A percentile compares a stretch with the other conserved stretches of the same genome.
Evolutionary conservation across 1,139 yeast genomes (phyloP).

Genomic region (Meyerozyma athensensis): DNA sequence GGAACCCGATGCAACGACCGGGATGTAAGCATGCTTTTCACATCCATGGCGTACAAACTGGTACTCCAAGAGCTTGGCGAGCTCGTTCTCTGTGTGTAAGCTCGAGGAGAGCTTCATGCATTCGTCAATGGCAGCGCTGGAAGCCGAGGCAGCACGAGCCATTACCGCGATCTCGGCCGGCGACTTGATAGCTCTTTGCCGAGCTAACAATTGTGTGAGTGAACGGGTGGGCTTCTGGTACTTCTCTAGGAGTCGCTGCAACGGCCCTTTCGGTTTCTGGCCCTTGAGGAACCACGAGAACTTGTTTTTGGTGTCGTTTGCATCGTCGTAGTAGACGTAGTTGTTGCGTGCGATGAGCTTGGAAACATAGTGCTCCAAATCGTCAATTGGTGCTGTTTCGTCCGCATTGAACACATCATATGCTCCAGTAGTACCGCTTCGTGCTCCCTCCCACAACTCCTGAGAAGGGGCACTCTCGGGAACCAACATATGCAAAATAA

Average conservation of each 20-base stretch:
- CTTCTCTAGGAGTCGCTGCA: slow-evolving; percentile 18
- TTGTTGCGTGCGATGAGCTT: slow-evolving; percentile 44
- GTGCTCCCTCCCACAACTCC: slow-evolving; percentile 93
- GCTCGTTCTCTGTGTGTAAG: slow-evolving; percentile 66
- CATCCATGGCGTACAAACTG: slow-evolving; percentile 84
- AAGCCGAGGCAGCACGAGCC: slow-evolving; percentile 78
- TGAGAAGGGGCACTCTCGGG: slow-evolving; percentile 73
- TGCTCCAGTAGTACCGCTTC: slow-evolving; percentile 85
- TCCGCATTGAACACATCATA: slow-evolving; percentile 85
- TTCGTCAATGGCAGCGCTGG: slow-evolving; percentile 76
- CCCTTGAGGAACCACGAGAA: neutral
- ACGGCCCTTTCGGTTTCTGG: slow-evolving; percentile 7
- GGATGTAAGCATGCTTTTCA: slow-evolving; percentile 84
- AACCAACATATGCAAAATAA: slow-evolving; percentile 71
- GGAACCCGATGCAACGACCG: slow-evolving; percentile 92
- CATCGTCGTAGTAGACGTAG: slow-evolving; percentile 48
- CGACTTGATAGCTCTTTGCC: slow-evolving; percentile 67
- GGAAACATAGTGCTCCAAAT: slow-evolving; percentile 37
- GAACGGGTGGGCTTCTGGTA: slow-evolving; percentile 38
- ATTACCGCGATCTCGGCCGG: slow-evolving; percentile 69
- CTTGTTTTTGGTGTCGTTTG: slow-evolving; percentile 15
- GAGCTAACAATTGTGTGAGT: slow-evolving; percentile 46
- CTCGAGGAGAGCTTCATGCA: slow-evolving; percentile 62
- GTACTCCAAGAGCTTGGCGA: slow-evolving; percentile 80
- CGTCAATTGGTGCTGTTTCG: slow-evolving; percentile 49